Conservation (phyloP, 2,329 filamentous ascomycete species). For the Blastomyces parvus region DNA sequence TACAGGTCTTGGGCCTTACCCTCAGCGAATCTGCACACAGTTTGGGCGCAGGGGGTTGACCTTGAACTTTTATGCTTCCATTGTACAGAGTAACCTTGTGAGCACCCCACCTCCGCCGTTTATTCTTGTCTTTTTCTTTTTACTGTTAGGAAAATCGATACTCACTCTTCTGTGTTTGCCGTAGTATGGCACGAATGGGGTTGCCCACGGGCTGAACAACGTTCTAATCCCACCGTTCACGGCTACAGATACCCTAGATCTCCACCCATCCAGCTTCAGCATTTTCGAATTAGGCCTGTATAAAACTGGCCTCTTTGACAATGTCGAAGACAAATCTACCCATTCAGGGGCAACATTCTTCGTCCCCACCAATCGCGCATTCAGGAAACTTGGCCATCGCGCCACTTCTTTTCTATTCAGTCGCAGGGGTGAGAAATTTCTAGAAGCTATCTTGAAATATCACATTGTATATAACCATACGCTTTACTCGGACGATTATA, state of each 20-base stretch:
- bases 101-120: conserved; percentile 13
- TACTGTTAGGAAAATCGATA: neutral
- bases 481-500: conserved; percentile 75
- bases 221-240: conserved; percentile 67
- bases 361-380: conserved; percentile 73
- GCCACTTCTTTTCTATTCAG: conserved; percentile 84
- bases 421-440: conserved; percentile 60
- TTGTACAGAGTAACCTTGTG: conserved; percentile 63
- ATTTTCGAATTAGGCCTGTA: conserved; percentile 65
- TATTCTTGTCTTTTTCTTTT: too few species aligned
- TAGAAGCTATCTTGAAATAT: conserved; percentile 69
- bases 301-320: conserved; percentile 61
- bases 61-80: conserved; percentile 66
- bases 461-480: conserved; percentile 65
- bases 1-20: conserved; percentile 50
- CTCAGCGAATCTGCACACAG: conserved; percentile 64
- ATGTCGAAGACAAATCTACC: conserved; percentile 46
- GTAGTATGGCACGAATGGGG: conserved; percentile 64
- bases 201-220: conserved; percentile 67
- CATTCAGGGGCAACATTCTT: conserved; percentile 65
- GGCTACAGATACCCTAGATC: conserved; percentile 53
- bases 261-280: conserved; percentile 62
- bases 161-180: neutral
- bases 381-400: conserved; percentile 58
- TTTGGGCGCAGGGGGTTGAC: conserved; percentile 54